Evolutionary conservation across 306 rosid species (phyloP), one percentile per base, ranked within the genome.

Genomic region (Notholithocarpus densiflorus): DNA sequence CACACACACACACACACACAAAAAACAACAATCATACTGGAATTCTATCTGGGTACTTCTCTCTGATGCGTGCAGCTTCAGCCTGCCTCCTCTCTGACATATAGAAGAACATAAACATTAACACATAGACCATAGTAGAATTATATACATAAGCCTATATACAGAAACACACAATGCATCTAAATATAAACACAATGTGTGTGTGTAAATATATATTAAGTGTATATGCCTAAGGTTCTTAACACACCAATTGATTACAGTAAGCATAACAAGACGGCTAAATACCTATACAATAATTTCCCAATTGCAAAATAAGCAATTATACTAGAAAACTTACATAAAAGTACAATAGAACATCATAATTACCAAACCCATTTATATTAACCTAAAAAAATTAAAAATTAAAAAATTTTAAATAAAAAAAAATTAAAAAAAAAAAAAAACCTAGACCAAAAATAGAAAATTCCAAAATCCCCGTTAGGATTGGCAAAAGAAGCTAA

Each of bases 11-110:
- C 15, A 74, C 40, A 57, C 23, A 53, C 31, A 57, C 23, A 43
- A 0, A 32, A 8, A 66, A 65, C 7, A 62, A 76, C 43, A 56
- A 83, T 72, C 93, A 76, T 87, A 89, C 93, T 40, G 91, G 93
- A 71, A 89, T 87, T 86, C 96, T 87, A 61, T 91, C 93, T 2
- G 93, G 93, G 82, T 87, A 89, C 57, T 89, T 83, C 76, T 86
- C 93, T 61, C 96, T 84, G 66, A 91, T 87, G 77, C 91, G 87
- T 26, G 84, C 75, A 79, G 96, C 86, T 82, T 89, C 96, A 15
- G 89, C 92, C 79, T 82, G 84, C 78, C 96, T 91, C 82, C 86
- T 81, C 62, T 89, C 93, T 91, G 87, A 56, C 69, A 84, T 21
- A 26, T 14, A 72, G 17, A 53, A 79, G 64, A 32, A 75, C 40